Evolutionary conservation across 768 basidiomycete genomes (phyloP), one percentile per base, ranked within the genome.

Genomic region (Lentinula boryana): DNA sequence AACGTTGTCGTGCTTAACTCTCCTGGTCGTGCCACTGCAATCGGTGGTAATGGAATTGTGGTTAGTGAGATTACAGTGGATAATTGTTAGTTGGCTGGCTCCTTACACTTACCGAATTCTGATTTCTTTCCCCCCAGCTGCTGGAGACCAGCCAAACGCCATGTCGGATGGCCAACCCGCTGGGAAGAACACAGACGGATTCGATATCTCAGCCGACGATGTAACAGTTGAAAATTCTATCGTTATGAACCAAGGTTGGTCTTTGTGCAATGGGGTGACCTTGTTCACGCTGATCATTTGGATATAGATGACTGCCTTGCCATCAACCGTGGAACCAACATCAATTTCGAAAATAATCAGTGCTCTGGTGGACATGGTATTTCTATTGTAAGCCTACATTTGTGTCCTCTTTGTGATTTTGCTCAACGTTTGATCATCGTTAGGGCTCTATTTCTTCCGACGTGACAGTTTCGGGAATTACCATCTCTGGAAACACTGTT

Each of bases 131-230:
- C n/a, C 31, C 18, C 8, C 33, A 59, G 58, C 52, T 55, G 60
- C 60, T 32, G 60, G 60, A 41, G 43, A 54, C 41, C 35, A 40
- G 18, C 52, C 60, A 9, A 61, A 61, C 43, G n/a, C 35, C 32
- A 36, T 48, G 16, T 61, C 60, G 1, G 60, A 55, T 32, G 60
- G 60, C 16, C 6, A 54, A 31, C 60, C 60, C 5, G 60, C 60
- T 27, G 60, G 51, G 23, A 18, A 41, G 13, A 61, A 61, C 46
- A 61, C 60, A n/a, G 60, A 61, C 32, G 60, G 60, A 12, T 61
- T 61, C 40, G 60, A 61, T 51, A 48, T 61, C 35, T 54, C 76
- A 88, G 58, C 58, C 35, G 48, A 59, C 58, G 48, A 50, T 21
- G 58, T 59, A 7, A 59, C 58, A 8, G 56, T 58, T 8, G 41